Conservation (phyloP, 345 rosid genomes). For the Salix suchowensis region DNA sequence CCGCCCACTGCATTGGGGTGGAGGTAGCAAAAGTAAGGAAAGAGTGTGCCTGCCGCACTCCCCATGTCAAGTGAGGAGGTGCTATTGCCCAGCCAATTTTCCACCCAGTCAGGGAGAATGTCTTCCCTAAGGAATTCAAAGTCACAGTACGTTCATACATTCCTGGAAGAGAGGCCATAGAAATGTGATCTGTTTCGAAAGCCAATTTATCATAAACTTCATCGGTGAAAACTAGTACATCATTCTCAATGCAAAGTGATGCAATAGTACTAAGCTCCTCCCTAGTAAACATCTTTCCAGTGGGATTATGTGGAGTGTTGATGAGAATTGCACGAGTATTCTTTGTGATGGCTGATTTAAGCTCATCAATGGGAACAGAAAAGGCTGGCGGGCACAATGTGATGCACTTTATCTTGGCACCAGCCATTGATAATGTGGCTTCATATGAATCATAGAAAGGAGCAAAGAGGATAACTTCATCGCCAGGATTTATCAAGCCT, state of each 20-base stretch:
- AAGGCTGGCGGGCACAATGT: slow-evolving; percentile 81
- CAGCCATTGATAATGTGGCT: slow-evolving; percentile 97
- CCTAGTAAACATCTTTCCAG: slow-evolving; percentile 86
- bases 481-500: slow-evolving; percentile 88
- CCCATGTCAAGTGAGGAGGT: slow-evolving; percentile 86
- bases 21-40: slow-evolving; percentile 86
- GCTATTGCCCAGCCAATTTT: slow-evolving; percentile 98
- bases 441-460: slow-evolving; percentile 93
- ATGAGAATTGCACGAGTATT: slow-evolving; percentile 78
- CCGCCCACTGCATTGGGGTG: slow-evolving; percentile 81
- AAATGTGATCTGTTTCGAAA: slow-evolving; percentile 87
- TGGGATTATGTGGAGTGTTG: slow-evolving; percentile 92
- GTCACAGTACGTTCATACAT: slow-evolving; percentile 90
- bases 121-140: slow-evolving; percentile 89
- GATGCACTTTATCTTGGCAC: slow-evolving; percentile 73
- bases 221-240: slow-evolving; percentile 74
- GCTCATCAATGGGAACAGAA: slow-evolving; percentile 63
- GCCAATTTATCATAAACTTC: slow-evolving; percentile 93
- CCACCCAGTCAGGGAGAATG: slow-evolving; percentile 95
- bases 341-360: slow-evolving; percentile 60
- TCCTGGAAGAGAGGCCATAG: slow-evolving; percentile 88
- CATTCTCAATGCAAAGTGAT: slow-evolving; percentile 76
- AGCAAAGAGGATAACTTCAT: slow-evolving; percentile 88
- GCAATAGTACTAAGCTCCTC: slow-evolving; percentile 69
- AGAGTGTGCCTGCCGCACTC: slow-evolving; percentile 84